Conservation (phyloP, 2,329 filamentous ascomycete genomes). For the Claviceps spartinae region DNA sequence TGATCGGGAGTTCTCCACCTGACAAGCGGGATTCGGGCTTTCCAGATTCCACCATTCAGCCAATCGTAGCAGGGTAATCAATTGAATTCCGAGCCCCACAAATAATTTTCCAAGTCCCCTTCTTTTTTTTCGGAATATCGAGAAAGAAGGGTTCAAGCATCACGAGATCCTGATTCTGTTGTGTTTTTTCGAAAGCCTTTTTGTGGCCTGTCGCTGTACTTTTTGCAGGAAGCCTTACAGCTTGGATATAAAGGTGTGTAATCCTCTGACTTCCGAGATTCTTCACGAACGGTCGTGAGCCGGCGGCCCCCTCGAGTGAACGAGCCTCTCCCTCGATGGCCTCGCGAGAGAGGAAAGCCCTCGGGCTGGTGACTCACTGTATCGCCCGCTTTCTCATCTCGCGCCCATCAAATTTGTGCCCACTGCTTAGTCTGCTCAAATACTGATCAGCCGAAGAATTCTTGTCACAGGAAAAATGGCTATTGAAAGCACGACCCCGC, state of each 20-base stretch:
- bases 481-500: not conserved
- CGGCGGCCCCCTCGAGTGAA: not conserved
- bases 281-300: not conserved
- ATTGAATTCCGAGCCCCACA: not conserved
- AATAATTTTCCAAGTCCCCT: not conserved
- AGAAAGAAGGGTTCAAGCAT: not conserved
- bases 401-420: not conserved
- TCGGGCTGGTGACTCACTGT: not conserved
- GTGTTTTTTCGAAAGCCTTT: not conserved
- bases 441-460: not conserved
- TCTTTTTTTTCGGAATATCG: not conserved
- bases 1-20: too few relatives aligned
- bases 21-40: not conserved
- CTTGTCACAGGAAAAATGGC: not conserved
- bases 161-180: not conserved
- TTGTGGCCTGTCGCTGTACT: not conserved
- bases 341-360: not conserved
- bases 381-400: not conserved
- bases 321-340: not conserved
- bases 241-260: not conserved
- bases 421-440: not conserved
- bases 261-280: too few relatives aligned
- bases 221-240: not conserved
- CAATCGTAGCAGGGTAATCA: not conserved
- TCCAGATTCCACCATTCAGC: not conserved